These are phyloP conservation scores for Arthrobotrys conoides DNA, from an alignment of 2,329 filamentous ascomycete genomes.

Conservation along the genomic window DNA sequence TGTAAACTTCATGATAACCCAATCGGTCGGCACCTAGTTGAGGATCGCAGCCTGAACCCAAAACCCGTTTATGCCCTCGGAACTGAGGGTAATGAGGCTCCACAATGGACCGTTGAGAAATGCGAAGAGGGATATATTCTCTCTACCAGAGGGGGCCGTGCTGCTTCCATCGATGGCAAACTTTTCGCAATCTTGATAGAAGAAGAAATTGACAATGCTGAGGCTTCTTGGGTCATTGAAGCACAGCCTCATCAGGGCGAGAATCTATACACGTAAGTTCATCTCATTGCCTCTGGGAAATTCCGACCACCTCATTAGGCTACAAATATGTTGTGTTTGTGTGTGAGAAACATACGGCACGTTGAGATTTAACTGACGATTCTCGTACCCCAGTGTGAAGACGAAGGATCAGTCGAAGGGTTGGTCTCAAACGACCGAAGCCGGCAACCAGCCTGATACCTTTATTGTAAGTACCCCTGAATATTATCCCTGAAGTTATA, in stretches of 20 bases:
- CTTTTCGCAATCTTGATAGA: slow-evolving; percentile 6
- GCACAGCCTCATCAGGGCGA: slow-evolving; percentile 26
- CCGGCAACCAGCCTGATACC: not conserved
- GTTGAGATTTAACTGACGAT: not conserved
- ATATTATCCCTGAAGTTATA: too few relatives aligned
- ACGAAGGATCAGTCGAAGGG: not conserved
- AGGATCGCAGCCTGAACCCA: slow-evolving; percentile 2
- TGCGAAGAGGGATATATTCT: slow-evolving; percentile 15
- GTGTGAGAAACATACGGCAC: not conserved
- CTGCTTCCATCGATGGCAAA: slow-evolving; percentile 18
- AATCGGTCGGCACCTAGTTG: slow-evolving; percentile 13
- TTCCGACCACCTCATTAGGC: not conserved
- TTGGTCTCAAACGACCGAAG: not conserved
- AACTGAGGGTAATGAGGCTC: not conserved
- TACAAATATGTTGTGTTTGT: not conserved
- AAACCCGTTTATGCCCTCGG: slow-evolving; percentile 15
- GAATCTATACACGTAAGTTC: slow-evolving; percentile 35
- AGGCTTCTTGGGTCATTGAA: slow-evolving; percentile 9
- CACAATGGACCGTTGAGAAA: slow-evolving; percentile 16
- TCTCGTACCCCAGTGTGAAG: not conserved
- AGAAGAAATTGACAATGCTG: not conserved
- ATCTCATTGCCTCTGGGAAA: not conserved
- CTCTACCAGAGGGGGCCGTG: not conserved
- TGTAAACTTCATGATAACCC: not conserved
- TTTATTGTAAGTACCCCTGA: slow-evolving; percentile 12